phyloP scores from a whole-genome alignment of 192 early-diverging fungal genomes.

The Piromyces sp. region DNA sequence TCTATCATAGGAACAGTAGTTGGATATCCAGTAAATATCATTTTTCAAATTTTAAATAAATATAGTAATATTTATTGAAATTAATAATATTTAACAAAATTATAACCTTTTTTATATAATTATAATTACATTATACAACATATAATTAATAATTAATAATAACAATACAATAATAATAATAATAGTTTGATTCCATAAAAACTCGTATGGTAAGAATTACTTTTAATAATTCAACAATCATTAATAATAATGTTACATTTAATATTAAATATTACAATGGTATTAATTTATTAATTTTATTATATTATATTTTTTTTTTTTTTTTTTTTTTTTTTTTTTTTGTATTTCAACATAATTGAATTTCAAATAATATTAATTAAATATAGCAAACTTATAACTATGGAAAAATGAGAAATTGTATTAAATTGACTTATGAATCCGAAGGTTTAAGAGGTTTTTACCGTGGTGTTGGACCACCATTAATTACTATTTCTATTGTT shows the following conservation, averaged over 20 bases:
- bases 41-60: not conserved
- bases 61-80: too few species aligned
- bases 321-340: too few species aligned
- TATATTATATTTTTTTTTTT: too few species aligned
- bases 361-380: not conserved
- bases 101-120: too few species aligned
- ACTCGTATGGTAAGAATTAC: slow-evolving; percentile 51
- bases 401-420: slow-evolving; percentile 55
- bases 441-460: slow-evolving; percentile 79
- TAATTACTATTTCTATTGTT: slow-evolving; percentile 65
- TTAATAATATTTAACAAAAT: too few species aligned
- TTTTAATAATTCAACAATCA: too few species aligned
- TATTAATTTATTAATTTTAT: too few species aligned
- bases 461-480: slow-evolving; percentile 65
- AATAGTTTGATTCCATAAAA: slow-evolving; percentile 80
- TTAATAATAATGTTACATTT: too few species aligned
- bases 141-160: not conserved
- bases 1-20: slow-evolving; percentile 47
- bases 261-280: too few species aligned
- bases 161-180: not conserved
- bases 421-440: slow-evolving; percentile 49
- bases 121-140: too few species aligned
- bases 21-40: slow-evolving; percentile 39
- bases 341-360: too few species aligned
- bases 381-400: slow-evolving; percentile 70